Conservation (phyloP, 129 eudicot species). For the Flaveria linearis region DNA sequence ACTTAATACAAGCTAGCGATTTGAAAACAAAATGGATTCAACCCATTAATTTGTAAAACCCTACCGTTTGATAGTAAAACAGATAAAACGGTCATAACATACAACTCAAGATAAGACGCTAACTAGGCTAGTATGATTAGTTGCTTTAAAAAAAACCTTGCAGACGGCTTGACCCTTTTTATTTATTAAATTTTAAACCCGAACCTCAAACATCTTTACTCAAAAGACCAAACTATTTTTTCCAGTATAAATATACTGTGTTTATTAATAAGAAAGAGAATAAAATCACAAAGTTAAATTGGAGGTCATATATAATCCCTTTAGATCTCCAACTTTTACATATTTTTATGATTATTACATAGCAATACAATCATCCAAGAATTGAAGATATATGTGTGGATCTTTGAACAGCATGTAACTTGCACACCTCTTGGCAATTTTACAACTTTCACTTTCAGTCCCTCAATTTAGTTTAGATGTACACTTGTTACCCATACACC, state of each 20-base stretch:
- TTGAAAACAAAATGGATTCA: no score
- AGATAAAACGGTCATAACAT: no score
- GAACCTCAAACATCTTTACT: no score
- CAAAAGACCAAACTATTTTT: background rate
- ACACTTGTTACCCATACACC: constrained; percentile 24
- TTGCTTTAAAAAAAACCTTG: no score
- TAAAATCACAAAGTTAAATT: constrained; percentile 19
- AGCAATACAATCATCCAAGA: constrained; percentile 23
- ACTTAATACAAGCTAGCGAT: no score
- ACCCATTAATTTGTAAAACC: no score
- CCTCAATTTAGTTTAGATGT: constrained; percentile 26
- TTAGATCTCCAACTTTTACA: constrained; percentile 26
- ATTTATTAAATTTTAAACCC: no score
- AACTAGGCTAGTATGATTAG: no score
- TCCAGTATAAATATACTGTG: background rate
- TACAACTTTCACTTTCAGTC: constrained; percentile 23
- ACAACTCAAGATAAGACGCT: no score
- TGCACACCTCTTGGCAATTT: constrained; percentile 16
- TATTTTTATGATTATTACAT: constrained; percentile 14
- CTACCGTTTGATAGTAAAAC: no score
- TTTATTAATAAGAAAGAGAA: constrained; percentile 13
- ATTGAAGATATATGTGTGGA: constrained; percentile 26
- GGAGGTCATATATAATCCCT: background rate
- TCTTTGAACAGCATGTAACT: constrained; percentile 21
- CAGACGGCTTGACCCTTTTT: no score